Percentiles rank a stretch among this genome's conserved stretches.
These are phyloP conservation scores for Metarhizium guizhouense DNA, from an alignment of 2,329 filamentous ascomycete species.

Conservation along the genomic window DNA sequence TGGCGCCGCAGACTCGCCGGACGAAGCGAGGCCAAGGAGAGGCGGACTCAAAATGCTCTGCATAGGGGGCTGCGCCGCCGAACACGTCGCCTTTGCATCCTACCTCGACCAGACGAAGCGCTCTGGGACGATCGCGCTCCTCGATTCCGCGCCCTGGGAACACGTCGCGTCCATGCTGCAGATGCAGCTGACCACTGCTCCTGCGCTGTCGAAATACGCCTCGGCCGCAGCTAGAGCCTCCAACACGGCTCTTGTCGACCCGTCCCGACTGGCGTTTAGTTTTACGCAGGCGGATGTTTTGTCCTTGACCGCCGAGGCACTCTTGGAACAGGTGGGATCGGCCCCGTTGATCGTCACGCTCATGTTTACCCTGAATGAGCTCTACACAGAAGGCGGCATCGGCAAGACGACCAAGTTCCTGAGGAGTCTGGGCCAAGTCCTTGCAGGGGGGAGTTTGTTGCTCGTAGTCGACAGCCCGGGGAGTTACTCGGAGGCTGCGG, in stretches of 20 bases:
- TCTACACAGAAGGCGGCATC: slow-evolving; percentile 70
- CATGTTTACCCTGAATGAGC: slow-evolving; percentile 92
- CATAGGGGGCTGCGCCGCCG: slow-evolving; percentile 51
- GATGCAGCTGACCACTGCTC: slow-evolving; percentile 42
- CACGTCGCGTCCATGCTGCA: slow-evolving; percentile 51
- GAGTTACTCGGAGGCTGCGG: slow-evolving; percentile 74
- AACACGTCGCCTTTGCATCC: slow-evolving; percentile 47
- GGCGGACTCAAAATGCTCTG: slow-evolving; percentile 31
- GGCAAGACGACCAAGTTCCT: slow-evolving; percentile 70
- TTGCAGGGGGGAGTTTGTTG: slow-evolving; percentile 55
- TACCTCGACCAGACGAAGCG: slow-evolving; percentile 24
- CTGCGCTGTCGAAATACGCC: slow-evolving; percentile 42
- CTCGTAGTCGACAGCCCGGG: slow-evolving; percentile 90
- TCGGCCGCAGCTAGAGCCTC: slow-evolving; percentile 35
- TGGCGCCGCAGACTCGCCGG: neutral
- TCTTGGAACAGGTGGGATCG: slow-evolving; percentile 23
- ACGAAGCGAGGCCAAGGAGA: neutral
- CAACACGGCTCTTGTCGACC: slow-evolving; percentile 34
- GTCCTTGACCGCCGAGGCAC: slow-evolving; percentile 22
- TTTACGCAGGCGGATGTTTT: slow-evolving; percentile 45
- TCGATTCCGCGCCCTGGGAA: slow-evolving; percentile 78
- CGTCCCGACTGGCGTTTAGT: slow-evolving; percentile 26
- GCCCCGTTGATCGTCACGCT: slow-evolving; percentile 59
- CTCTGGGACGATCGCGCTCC: slow-evolving; percentile 44
- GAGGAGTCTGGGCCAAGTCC: slow-evolving; percentile 51